Percentiles rank a stretch among this genome's conserved stretches.
These are phyloP conservation scores for Mucor lusitanicus DNA, from an alignment of 371 early-diverging fungal species.

Conservation along the genomic window DNA sequence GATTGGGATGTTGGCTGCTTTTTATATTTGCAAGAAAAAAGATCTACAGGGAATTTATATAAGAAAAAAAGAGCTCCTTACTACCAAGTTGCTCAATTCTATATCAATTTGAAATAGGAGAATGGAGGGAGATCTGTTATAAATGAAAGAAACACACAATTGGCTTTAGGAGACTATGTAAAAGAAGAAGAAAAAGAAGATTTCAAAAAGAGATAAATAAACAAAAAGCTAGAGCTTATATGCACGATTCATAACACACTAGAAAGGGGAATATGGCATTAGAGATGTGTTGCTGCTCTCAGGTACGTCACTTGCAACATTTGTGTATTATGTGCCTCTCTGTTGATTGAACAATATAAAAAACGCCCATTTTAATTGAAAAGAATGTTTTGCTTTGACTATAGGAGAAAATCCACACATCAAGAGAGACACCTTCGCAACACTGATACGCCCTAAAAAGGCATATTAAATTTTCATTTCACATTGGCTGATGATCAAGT, in stretches of 20 bases:
- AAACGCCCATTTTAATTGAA: constrained; percentile 1
- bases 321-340: not conserved
- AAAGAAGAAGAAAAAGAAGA: not conserved
- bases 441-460: not conserved
- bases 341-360: not conserved
- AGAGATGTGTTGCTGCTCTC: not conserved
- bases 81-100: not conserved
- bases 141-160: not conserved
- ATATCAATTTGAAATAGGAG: not conserved
- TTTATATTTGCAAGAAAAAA: not conserved
- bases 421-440: not conserved
- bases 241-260: not conserved
- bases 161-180: not conserved
- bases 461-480: not conserved
- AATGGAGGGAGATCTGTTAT: not conserved
- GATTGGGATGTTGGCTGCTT: not conserved
- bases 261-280: not conserved
- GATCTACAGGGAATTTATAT: constrained; percentile 8
- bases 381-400: not conserved
- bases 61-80: not conserved
- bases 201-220: not conserved
- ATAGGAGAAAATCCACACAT: not conserved
- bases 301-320: not conserved
- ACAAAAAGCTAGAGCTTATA: not conserved
- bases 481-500: not conserved